Evolutionary conservation across 441 rosid species (phyloP).

Genomic region (Adansonia grandidieri): DNA sequence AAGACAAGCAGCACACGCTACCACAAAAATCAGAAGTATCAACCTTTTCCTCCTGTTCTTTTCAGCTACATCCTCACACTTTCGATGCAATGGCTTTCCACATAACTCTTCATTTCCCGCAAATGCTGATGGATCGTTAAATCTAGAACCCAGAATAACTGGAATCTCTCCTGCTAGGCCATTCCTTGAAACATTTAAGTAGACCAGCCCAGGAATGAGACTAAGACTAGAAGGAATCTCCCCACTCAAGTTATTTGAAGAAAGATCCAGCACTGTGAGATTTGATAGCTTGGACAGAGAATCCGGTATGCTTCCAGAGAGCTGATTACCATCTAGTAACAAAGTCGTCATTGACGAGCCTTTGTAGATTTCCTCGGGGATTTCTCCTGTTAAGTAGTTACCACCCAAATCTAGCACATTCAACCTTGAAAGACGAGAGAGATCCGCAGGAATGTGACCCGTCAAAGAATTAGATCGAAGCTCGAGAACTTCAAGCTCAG

Average conservation of each 20-base stretch:
- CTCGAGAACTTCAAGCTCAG: slow-evolving; percentile 79
- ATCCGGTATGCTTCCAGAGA: slow-evolving; percentile 69
- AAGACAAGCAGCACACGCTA: slow-evolving; percentile 58
- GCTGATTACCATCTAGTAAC: slow-evolving; percentile 63
- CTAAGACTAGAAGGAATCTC: slow-evolving; percentile 65
- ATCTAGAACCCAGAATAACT: slow-evolving; percentile 51
- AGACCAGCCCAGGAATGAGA: slow-evolving; percentile 50
- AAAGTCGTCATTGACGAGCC: slow-evolving; percentile 54
- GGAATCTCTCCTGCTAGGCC: slow-evolving; percentile 83
- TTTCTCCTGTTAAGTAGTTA: slow-evolving; percentile 72
- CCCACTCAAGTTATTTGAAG: slow-evolving; percentile 80
- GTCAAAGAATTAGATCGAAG: slow-evolving; percentile 60
- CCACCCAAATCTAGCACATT: slow-evolving; percentile 67
- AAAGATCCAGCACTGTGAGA: slow-evolving; percentile 68
- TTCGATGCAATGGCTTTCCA: slow-evolving; percentile 65
- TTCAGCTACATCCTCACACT: slow-evolving; percentile 49
- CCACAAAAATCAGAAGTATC: slow-evolving; percentile 60
- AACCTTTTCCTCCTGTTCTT: slow-evolving; percentile 57
- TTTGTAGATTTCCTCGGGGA: slow-evolving; percentile 58
- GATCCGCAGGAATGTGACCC: slow-evolving; percentile 72
- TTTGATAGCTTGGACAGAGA: slow-evolving; percentile 61
- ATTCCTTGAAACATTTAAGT: slow-evolving; percentile 79
- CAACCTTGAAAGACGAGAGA: slow-evolving; percentile 61
- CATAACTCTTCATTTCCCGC: slow-evolving; percentile 65
- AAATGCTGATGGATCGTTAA: slow-evolving; percentile 65